Evolutionary conservation across 805 yeast genomes (phyloP).

Genomic region (Sugiyamaella smithiae): DNA sequence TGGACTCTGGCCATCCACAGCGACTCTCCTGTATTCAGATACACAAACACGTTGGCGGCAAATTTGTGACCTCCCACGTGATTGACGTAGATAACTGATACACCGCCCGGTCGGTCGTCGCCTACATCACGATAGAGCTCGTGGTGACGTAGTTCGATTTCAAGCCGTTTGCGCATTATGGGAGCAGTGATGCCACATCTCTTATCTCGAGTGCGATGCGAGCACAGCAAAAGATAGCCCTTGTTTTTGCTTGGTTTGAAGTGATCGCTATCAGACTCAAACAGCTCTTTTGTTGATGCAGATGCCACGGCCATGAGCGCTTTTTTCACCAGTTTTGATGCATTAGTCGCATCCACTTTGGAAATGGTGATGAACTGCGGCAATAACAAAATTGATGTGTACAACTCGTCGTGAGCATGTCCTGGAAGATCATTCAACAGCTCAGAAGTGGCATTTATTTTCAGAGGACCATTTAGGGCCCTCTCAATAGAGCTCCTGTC

Average conservation of each 20-base stretch:
- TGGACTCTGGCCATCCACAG: constrained; percentile 86
- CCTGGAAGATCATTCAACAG: constrained; percentile 35
- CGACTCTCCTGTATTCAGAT: constrained; percentile 67
- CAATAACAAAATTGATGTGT: constrained; percentile 61
- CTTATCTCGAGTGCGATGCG: constrained; percentile 88
- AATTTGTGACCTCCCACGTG: constrained; percentile 97
- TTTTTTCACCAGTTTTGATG: constrained; percentile 34
- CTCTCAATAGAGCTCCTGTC: not conserved
- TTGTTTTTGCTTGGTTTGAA: constrained; percentile 39
- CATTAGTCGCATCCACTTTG: constrained; percentile 46
- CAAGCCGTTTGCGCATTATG: constrained; percentile 75
- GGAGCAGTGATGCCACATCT: constrained; percentile 95
- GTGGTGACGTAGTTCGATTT: constrained; percentile 62
- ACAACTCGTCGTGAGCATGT: constrained; percentile 31
- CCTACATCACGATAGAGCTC: constrained; percentile 73
- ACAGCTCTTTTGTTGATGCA: constrained; percentile 22
- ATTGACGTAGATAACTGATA: constrained; percentile 63
- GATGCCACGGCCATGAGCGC: not conserved
- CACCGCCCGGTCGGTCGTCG: constrained; percentile 75
- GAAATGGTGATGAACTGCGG: constrained; percentile 74
- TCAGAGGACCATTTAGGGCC: constrained; percentile 37
- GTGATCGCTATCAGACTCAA: constrained; percentile 2
- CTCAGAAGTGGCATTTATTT: constrained; percentile 54
- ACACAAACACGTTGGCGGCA: constrained; percentile 84
- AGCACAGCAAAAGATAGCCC: constrained; percentile 65